Evolutionary conservation across 2,329 filamentous ascomycete genomes (phyloP).

Genomic region (Cephalotrichum gorgonifer): DNA sequence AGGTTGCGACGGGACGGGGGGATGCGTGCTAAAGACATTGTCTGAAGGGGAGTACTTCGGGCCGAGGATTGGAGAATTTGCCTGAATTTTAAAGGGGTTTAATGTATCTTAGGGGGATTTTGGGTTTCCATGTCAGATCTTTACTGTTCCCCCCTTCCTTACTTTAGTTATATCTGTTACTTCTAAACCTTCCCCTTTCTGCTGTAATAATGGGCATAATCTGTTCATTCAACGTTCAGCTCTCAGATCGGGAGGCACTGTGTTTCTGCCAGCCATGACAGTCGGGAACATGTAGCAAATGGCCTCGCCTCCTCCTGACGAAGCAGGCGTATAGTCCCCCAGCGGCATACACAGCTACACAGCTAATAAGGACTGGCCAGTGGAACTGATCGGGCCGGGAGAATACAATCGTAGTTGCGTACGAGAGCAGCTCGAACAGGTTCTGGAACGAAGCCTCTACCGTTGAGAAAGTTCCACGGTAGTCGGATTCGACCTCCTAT

Average conservation of each 20-base stretch:
- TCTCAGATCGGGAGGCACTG: too few species aligned
- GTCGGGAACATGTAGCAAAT: slow-evolving; percentile 20
- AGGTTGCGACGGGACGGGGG: slow-evolving; percentile 28
- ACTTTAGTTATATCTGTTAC: too few species aligned
- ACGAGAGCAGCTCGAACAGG: slow-evolving; percentile 58
- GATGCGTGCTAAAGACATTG: slow-evolving; percentile 25
- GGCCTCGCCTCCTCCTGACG: slow-evolving; percentile 19
- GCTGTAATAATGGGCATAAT: too few species aligned
- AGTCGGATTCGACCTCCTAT: slow-evolving; percentile 41
- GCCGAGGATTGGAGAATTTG: slow-evolving; percentile 11
- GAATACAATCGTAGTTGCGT: slow-evolving; percentile 54
- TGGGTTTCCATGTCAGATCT: too few species aligned
- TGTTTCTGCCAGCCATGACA: too few species aligned
- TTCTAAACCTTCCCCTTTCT: too few species aligned
- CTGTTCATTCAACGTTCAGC: too few species aligned
- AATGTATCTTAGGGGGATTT: too few species aligned
- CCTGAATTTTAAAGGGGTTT: slow-evolving; percentile 6
- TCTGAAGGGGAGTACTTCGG: slow-evolving; percentile 20
- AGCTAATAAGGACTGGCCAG: slow-evolving; percentile 50
- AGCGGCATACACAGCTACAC: slow-evolving; percentile 31
- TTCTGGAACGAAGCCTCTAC: slow-evolving; percentile 61
- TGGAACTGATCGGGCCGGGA: slow-evolving; percentile 52
- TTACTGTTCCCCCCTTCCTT: too few species aligned
- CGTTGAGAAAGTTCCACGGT: slow-evolving; percentile 58
- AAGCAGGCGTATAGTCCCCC: slow-evolving; percentile 19